Evolutionary conservation across 345 rosid genomes (phyloP).

Genomic region (Euphorbia lathyris): DNA sequence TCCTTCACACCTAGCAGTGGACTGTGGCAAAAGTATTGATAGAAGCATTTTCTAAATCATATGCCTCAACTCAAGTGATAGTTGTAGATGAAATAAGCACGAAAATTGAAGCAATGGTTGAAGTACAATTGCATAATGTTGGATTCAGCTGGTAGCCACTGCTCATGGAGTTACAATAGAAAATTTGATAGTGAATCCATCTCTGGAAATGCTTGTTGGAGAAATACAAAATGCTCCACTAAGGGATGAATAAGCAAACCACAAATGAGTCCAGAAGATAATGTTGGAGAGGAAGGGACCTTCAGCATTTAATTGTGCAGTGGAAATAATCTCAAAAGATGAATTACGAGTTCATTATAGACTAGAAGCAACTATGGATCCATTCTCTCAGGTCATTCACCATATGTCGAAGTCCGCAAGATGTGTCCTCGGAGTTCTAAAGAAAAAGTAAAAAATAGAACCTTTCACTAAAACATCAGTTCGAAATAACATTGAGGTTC

Average conservation of each 20-base stretch:
- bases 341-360: slow-evolving; percentile 83
- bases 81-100: slow-evolving; percentile 96
- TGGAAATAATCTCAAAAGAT: slow-evolving; percentile 74
- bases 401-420: slow-evolving; percentile 64
- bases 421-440: slow-evolving; percentile 37
- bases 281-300: slow-evolving; percentile 89
- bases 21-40: slow-evolving; percentile 86
- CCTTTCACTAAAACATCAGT: slow-evolving; percentile 20
- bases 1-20: slow-evolving; percentile 71
- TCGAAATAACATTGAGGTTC: slow-evolving; percentile 30
- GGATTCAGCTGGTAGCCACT: slow-evolving; percentile 91
- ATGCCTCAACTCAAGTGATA: slow-evolving; percentile 95
- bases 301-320: slow-evolving; percentile 71
- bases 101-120: slow-evolving; percentile 92
- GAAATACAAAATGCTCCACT: slow-evolving; percentile 91
- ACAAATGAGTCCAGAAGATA: slow-evolving; percentile 84
- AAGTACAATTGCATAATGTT: slow-evolving; percentile 92
- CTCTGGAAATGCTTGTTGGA: slow-evolving; percentile 85
- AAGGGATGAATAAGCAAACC: slow-evolving; percentile 83
- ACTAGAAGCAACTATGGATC: slow-evolving; percentile 91
- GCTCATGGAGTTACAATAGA: slow-evolving; percentile 86
- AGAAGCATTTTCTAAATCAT: slow-evolving; percentile 90
- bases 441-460: slow-evolving; percentile 29
- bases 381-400: slow-evolving; percentile 64
- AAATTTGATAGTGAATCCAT: slow-evolving; percentile 88